Evolutionary conservation across 441 rosid species (phyloP).

Genomic region (Arabidopsis hybrid): DNA sequence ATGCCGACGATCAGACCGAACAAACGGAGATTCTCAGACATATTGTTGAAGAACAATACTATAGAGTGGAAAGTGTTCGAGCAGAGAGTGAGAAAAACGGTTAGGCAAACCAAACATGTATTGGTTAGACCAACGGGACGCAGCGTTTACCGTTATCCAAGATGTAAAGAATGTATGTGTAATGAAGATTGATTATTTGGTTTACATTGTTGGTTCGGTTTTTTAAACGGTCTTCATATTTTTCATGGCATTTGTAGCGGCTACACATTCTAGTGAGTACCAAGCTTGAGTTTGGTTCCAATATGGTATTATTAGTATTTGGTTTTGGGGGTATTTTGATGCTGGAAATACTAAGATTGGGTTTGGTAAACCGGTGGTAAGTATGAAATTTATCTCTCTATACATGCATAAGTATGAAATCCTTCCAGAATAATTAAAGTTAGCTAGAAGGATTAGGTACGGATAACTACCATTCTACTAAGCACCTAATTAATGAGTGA

Average conservation of each 20-base stretch:
- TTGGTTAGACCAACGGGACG: slow-evolving; percentile 77
- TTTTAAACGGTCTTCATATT: background rate
- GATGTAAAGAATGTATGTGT: slow-evolving; percentile 93
- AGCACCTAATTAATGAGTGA: background rate
- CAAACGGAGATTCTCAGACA: slow-evolving; percentile 82
- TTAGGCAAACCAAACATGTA: slow-evolving; percentile 91
- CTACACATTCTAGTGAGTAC: background rate
- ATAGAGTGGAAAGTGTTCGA: slow-evolving; percentile 90
- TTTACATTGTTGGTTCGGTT: slow-evolving; percentile 17
- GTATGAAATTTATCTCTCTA: background rate
- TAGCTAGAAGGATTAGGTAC: slow-evolving; percentile 30
- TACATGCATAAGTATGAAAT: background rate
- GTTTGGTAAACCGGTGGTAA: no score
- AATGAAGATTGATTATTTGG: slow-evolving; percentile 42
- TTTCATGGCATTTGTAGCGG: slow-evolving; percentile 1
- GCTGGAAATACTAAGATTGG: no score
- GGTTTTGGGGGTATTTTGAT: no score
- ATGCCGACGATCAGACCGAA: slow-evolving; percentile 97
- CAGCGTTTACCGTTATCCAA: slow-evolving; percentile 84
- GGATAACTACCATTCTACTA: slow-evolving; percentile 25
- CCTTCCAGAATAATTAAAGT: background rate
- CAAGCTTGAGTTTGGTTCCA: no score
- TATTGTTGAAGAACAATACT: slow-evolving; percentile 73
- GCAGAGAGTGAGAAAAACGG: slow-evolving; percentile 87
- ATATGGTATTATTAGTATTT: background rate